Evolutionary conservation across 129 eudicot species (phyloP).

Genomic region (Heracleum sosnowskyi): DNA sequence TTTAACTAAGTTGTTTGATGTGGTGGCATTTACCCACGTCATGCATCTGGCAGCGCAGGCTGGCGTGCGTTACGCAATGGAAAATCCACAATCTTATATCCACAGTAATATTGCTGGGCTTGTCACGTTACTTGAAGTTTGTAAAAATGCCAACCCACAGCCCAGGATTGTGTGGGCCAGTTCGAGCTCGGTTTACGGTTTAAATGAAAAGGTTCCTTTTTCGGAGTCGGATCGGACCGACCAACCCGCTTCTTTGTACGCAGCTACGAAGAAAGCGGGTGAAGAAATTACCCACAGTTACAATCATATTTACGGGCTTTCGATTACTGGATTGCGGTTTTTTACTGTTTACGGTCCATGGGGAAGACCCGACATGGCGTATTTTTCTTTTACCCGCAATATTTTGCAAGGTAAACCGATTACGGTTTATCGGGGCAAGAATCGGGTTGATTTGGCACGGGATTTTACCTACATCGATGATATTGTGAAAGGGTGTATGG

Average conservation of each 20-base stretch:
- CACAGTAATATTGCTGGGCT: conserved; percentile 48
- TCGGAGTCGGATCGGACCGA: conserved; percentile 53
- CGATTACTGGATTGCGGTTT: conserved; percentile 48
- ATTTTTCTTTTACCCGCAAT: conserved; percentile 37
- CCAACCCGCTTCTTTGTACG: conserved; percentile 49
- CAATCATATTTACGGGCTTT: conserved; percentile 49
- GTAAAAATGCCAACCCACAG: conserved; percentile 40
- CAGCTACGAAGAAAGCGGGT: conserved; percentile 58
- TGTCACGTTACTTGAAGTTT: conserved; percentile 38
- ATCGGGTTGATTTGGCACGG: conserved; percentile 49
- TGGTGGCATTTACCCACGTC: conserved; percentile 46
- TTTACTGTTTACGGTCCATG: conserved; percentile 60
- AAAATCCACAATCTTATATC: conserved; percentile 49
- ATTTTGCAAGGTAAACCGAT: conserved; percentile 41
- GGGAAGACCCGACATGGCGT: conserved; percentile 68
- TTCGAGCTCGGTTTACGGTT: conserved; percentile 56
- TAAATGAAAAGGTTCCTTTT: conserved; percentile 46
- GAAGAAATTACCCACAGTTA: conserved; percentile 49
- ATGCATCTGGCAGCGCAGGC: conserved; percentile 67
- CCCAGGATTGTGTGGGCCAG: conserved; percentile 54
- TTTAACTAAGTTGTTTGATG: conserved; percentile 33
- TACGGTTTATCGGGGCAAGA: conserved; percentile 43
- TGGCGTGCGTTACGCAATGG: conserved; percentile 56
- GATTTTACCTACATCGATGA: conserved; percentile 61
- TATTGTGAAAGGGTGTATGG: conserved; percentile 57